phyloP scores from a whole-genome alignment of 2,329 filamentous ascomycete species.

The Albophoma yamanashiensis region DNA sequence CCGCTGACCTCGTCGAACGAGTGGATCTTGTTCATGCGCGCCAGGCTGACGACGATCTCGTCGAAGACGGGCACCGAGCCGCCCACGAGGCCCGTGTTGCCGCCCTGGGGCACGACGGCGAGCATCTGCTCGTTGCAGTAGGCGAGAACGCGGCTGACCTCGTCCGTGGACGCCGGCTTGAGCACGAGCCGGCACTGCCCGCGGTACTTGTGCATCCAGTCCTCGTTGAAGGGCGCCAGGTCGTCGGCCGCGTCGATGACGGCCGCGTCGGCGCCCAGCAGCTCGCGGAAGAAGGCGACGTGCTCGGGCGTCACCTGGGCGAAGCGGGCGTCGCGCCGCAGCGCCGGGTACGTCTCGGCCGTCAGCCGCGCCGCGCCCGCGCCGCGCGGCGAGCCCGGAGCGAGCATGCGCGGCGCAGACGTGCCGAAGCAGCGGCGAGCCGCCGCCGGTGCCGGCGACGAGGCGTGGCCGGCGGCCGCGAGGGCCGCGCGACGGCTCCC shows the following conservation, averaged over 20 bases:
- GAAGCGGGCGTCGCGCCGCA: constrained; percentile 73
- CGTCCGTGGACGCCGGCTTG: constrained; percentile 72
- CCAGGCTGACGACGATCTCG: constrained; percentile 88
- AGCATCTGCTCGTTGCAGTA: constrained; percentile 93
- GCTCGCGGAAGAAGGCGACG: constrained; percentile 68
- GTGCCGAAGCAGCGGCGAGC: constrained; percentile 14
- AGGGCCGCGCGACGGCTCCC: constrained; percentile 1
- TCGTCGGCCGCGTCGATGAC: constrained; percentile 71
- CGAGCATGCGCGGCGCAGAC: constrained; percentile 16
- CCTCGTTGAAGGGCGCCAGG: constrained; percentile 83
- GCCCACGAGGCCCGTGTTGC: constrained; percentile 92
- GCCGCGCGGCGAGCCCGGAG: constrained; percentile 9
- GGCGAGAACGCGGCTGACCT: constrained; percentile 82
- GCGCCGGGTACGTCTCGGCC: constrained; percentile 71
- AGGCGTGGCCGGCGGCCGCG: not conserved
- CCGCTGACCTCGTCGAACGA: constrained; percentile 92
- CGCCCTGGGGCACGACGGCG: constrained; percentile 92
- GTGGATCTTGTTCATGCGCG: constrained; percentile 81
- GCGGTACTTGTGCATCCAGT: constrained; percentile 99
- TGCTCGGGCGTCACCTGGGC: constrained; percentile 64
- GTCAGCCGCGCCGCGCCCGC: constrained; percentile 52
- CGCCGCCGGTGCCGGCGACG: not conserved
- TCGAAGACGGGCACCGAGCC: constrained; percentile 96
- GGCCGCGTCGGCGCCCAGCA: constrained; percentile 71
- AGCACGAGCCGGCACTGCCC: constrained; percentile 82